phyloP scores from a whole-genome alignment of 208 protist genomes.

The Trypanosoma scelopori region DNA sequence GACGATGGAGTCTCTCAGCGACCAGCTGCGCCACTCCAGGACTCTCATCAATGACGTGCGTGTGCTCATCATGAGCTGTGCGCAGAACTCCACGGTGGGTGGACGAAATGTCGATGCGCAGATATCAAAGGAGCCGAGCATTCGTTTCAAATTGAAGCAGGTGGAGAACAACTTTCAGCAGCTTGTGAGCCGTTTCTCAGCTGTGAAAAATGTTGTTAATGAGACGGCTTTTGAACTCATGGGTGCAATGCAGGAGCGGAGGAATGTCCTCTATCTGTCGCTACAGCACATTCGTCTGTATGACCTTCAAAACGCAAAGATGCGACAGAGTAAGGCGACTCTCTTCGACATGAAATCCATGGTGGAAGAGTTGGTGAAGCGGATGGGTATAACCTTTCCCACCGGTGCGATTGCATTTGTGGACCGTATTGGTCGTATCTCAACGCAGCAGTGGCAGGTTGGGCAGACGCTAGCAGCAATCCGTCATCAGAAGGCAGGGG shows the following conservation, averaged over 20 bases:
- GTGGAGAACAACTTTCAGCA: constrained; percentile 90
- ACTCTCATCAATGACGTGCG: constrained; percentile 79
- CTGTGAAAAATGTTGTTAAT: constrained; percentile 82
- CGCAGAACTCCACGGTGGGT: constrained; percentile 29
- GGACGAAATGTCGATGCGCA: constrained; percentile 64
- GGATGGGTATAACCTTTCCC: constrained; percentile 78
- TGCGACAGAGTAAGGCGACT: constrained; percentile 70
- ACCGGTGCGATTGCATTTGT: constrained; percentile 73
- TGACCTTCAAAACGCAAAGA: constrained; percentile 85
- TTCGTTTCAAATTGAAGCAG: constrained; percentile 89
- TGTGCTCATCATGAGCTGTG: constrained; percentile 59
- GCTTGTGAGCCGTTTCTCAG: constrained; percentile 80
- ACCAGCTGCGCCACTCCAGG: constrained; percentile 75
- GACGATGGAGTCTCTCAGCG: constrained; percentile 87
- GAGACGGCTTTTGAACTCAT: constrained; percentile 87
- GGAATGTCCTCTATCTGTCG: constrained; percentile 90
- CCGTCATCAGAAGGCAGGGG: constrained; percentile 44
- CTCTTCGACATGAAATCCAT: constrained; percentile 71
- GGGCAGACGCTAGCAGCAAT: constrained; percentile 81
- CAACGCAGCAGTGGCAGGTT: constrained; percentile 79
- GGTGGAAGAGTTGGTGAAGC: constrained; percentile 58
- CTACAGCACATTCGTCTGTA: constrained; percentile 92
- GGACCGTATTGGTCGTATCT: constrained; percentile 85
- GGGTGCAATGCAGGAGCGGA: constrained; percentile 85
- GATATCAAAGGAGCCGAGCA: constrained; percentile 76